These are phyloP conservation scores for Penicillium hesseltinei DNA, from an alignment of 2,329 filamentous ascomycete species.

Conservation along the genomic window DNA sequence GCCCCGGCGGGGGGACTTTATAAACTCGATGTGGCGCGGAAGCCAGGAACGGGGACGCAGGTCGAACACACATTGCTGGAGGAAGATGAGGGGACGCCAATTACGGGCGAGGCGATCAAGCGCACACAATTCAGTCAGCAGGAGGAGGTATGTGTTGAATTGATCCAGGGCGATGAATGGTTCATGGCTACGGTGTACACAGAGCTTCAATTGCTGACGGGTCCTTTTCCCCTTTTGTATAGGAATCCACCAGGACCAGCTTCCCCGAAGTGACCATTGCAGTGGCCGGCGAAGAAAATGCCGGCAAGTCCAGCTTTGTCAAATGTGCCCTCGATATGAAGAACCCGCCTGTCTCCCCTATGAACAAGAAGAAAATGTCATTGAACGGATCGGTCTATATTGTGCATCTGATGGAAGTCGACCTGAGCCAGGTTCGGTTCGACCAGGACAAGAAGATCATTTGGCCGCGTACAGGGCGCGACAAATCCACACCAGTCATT, in stretches of 20 bases:
- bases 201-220: slow-evolving; percentile 15
- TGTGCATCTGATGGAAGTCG: slow-evolving; percentile 58
- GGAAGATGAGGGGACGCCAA: slow-evolving; percentile 28
- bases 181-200: neutral
- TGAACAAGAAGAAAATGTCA: slow-evolving; percentile 54
- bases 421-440: slow-evolving; percentile 52
- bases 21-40: slow-evolving; percentile 26
- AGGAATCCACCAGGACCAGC: slow-evolving; percentile 28
- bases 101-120: slow-evolving; percentile 15
- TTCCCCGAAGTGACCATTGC: slow-evolving; percentile 59
- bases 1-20: slow-evolving; percentile 34
- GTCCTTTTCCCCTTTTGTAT: neutral
- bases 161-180: neutral
- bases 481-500: slow-evolving; percentile 69
- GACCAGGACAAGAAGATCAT: slow-evolving; percentile 47
- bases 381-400: slow-evolving; percentile 56
- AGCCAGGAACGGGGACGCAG: slow-evolving; percentile 18
- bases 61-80: slow-evolving; percentile 28
- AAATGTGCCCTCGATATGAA: slow-evolving; percentile 56
- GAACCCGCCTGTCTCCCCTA: slow-evolving; percentile 39
- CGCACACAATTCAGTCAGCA: slow-evolving; percentile 10
- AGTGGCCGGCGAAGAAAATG: slow-evolving; percentile 53
- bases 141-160: slow-evolving; percentile 28
- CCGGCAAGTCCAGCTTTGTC: slow-evolving; percentile 61
- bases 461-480: slow-evolving; percentile 58